Conservation (phyloP, 306 rosid genomes). For the Cyamopsis tetragonoloba region DNA sequence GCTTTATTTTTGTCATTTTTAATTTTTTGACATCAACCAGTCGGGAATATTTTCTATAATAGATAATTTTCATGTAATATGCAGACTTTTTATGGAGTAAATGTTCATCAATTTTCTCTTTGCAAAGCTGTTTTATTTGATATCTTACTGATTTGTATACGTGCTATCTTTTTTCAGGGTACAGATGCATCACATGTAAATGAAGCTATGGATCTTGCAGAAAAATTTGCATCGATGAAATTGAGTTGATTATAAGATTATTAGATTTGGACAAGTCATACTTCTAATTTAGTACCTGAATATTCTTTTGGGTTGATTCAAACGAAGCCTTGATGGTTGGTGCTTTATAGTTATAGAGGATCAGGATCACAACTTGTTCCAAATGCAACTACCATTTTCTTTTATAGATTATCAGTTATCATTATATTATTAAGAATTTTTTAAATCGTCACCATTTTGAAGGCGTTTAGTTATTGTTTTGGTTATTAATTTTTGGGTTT, state of each 20-base stretch:
- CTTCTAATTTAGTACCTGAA: background rate
- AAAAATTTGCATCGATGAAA: conserved; percentile 64
- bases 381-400: no score
- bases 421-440: no score
- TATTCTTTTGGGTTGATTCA: background rate
- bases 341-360: background rate
- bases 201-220: conserved; percentile 76
- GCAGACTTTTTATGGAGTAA: background rate
- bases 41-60: background rate
- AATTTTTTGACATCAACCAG: background rate
- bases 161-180: conserved; percentile 55
- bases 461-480: no score
- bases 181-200: conserved; percentile 66
- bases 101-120: background rate
- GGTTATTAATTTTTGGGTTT: no score
- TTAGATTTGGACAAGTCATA: background rate
- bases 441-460: no score
- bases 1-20: background rate
- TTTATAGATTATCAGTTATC: no score
- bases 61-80: background rate
- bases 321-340: background rate
- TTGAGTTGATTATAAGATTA: conserved; percentile 41
- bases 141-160: background rate
- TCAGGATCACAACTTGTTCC: conserved; percentile 7
- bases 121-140: background rate